Base-by-base conservation (phyloP, 129 eudicot species). In the Escallonia rubra region DNA sequence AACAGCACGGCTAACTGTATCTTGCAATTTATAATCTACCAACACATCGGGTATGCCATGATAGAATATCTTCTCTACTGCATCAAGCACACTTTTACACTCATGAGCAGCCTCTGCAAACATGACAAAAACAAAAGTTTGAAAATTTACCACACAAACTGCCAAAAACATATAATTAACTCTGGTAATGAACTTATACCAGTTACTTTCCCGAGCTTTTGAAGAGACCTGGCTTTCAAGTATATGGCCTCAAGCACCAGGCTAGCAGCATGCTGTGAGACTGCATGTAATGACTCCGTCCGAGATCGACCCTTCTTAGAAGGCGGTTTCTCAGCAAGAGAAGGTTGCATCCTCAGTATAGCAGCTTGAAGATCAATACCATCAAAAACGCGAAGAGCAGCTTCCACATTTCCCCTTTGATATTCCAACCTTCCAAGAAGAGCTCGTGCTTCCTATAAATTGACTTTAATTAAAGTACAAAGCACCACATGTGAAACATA, bases 401-500 rank as follows among this genome's bases (percentile, higher is more conserved):
- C 80, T 78, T 93, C 96, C 43, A 89, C 89, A 76, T 93, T 93
- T 78, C 98, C 96, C 72, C 98, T 85, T 71, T 89, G 96, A 75
- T 93, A 93, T 77, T 93, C 98, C 71, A 93, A 74, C 78, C 85
- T 89, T 76, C 98, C 98, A 70, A 93, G 87, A 85, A 93, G 96
- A 72, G 98, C 96, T 61, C 90, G 70, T 65, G 98, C 98, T 86
- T 93, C 98, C 98, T 93, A 72, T 70, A 79, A 38, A 55, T 61
- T 23, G 14, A 45, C 54, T n/a, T 41, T 8, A 5, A 43, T 42
- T 34, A 39, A 56, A 57, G 23, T 64, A 64, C 16, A 40, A 63
- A 38, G 51, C 23, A 65, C 42, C 44, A 15, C 38, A 9, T 15
- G 40, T 39, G 11, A 11, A 4, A 49, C 52, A 57, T 39, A n/a